Percentiles rank a stretch among this genome's conserved stretches.
These are phyloP conservation scores for Clarireedia hainanense DNA, from an alignment of 2,329 filamentous ascomycete species.

Conservation along the genomic window DNA sequence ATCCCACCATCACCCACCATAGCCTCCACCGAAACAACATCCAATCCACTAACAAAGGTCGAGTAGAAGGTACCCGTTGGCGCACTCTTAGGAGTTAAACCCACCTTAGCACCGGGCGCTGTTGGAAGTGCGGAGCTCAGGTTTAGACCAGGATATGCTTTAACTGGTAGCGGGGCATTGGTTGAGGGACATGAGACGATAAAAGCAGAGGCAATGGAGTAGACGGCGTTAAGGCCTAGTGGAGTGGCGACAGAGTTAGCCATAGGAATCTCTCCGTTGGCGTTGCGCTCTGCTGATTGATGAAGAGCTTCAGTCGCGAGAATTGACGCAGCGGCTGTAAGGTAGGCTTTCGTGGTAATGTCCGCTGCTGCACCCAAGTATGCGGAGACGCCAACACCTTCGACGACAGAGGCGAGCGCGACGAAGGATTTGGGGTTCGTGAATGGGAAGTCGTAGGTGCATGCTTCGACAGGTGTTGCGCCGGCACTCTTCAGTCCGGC, in stretches of 20 bases:
- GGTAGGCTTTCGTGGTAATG: slow-evolving; percentile 49
- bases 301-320: slow-evolving; percentile 61
- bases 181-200: slow-evolving; percentile 48
- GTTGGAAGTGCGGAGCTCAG: slow-evolving; percentile 22
- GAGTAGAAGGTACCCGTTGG: slow-evolving; percentile 27
- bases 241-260: slow-evolving; percentile 54
- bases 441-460: slow-evolving; percentile 48
- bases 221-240: slow-evolving; percentile 50
- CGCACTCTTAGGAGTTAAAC: slow-evolving; percentile 22
- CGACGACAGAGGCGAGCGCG: slow-evolving; percentile 45
- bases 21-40: slow-evolving; percentile 30
- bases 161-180: slow-evolving; percentile 50
- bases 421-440: slow-evolving; percentile 43
- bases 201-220: slow-evolving; percentile 54
- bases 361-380: slow-evolving; percentile 56
- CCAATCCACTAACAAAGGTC: slow-evolving; percentile 30
- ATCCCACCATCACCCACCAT: slow-evolving; percentile 22
- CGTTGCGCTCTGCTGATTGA: slow-evolving; percentile 49
- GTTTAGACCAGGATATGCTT: slow-evolving; percentile 46
- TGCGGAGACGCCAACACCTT: slow-evolving; percentile 50
- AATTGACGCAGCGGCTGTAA: slow-evolving; percentile 56
- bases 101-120: slow-evolving; percentile 16
- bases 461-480: slow-evolving; percentile 44
- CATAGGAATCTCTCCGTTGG: slow-evolving; percentile 43
- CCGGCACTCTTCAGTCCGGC: slow-evolving; percentile 37